Evolutionary conservation across 2,329 filamentous ascomycete species (phyloP).

Genomic region (Arthrinium puccinioides): DNA sequence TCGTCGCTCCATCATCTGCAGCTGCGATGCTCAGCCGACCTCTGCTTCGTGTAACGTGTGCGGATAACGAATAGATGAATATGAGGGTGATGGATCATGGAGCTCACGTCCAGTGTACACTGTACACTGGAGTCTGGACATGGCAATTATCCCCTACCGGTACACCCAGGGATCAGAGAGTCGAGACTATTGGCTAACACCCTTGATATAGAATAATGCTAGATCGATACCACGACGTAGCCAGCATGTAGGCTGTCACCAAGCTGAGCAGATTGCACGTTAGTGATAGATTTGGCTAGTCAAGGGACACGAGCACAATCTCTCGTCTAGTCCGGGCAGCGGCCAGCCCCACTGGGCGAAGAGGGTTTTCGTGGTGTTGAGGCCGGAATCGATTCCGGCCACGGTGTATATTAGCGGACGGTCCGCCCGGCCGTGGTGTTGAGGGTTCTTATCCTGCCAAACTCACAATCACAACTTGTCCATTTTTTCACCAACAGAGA

Average conservation of each 20-base stretch:
- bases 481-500: neutral
- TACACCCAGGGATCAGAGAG: neutral
- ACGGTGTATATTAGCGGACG: conserved; percentile 18
- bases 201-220: too few species aligned
- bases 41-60: neutral
- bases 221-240: too few species aligned
- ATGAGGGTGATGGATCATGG: too few species aligned
- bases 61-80: neutral
- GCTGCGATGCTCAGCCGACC: neutral
- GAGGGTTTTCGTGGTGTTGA: conserved; percentile 7
- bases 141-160: neutral
- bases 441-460: conserved; percentile 1
- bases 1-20: neutral
- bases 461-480: conserved; percentile 2
- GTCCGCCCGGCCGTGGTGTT: conserved; percentile 1
- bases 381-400: conserved; percentile 28
- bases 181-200: neutral
- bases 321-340: neutral
- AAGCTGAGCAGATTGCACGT: neutral
- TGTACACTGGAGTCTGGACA: neutral
- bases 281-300: neutral
- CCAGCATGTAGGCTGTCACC: neutral
- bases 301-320: neutral
- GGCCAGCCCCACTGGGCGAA: neutral
- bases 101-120: too few species aligned